Evolutionary conservation across 371 early-diverging fungal species (phyloP), one percentile per base, ranked within the genome.

Genomic region (Mortierella sp.): DNA sequence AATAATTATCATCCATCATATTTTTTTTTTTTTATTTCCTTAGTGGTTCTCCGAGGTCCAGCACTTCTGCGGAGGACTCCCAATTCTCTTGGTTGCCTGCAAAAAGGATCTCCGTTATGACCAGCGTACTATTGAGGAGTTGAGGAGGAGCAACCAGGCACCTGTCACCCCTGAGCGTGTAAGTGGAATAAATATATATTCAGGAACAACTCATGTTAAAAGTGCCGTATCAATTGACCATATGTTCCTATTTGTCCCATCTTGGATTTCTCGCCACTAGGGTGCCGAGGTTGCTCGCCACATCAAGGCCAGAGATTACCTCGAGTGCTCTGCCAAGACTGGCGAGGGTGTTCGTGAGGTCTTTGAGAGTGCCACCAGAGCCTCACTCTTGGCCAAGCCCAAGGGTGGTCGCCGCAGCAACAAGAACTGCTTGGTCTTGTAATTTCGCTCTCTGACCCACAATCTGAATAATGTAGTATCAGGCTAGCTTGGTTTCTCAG

Each of bases 11-110:
- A 12, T n/a, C 6, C 47, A 19, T n/a, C 34, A 19, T 51, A 40
- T 66, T 61, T 64, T 74, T 64, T 40, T 61, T 40, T 28, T 26
- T 19, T 15, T 12, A 10, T n/a, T 19, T 58, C 26, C 26, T 60
- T 77, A 96, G 95, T 98, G 98, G 98, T 92, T 95, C 72, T 91
- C 94, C 54, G 98, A 97, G 86, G 96, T 96, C 37, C 87, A 93
- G 72, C 94, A 95, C 72, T 95, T 95, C 83, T 95, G 96, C 83
- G 88, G 91, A 72, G 94, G 94, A 51, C 85, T 96, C 64, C 98
- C 97, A 34, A 92, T 97, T 70, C 81, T 97, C 55, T 87, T 98
- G 45, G 94, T 96, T 66, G 99, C 92, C 10, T 92, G 93, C 85
- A 97, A 99, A 89, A 93, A 88, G 82, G 99, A 99, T 86, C 85